A percentile compares a stretch with the other conserved stretches of the same genome.
These are phyloP conservation scores for Xylariales sp. DNA, from an alignment of 2,329 filamentous ascomycete genomes.

Conservation along the genomic window DNA sequence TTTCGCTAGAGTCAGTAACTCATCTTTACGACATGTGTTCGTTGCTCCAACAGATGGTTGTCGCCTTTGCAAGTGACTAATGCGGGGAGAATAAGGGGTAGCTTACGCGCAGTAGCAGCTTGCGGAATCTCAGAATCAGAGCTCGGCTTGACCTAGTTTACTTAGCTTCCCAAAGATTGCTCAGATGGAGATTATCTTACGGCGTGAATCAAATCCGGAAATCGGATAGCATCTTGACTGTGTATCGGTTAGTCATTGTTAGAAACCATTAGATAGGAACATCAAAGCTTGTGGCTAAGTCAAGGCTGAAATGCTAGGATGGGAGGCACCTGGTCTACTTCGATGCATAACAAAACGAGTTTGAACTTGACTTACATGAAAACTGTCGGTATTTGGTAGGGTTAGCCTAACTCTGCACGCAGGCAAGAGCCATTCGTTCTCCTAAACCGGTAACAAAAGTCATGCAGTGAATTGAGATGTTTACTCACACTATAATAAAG, in stretches of 20 bases:
- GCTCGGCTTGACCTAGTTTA: constrained; percentile 40
- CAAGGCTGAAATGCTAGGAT: constrained; percentile 33
- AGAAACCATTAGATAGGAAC: neutral
- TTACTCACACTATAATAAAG: constrained; percentile 31
- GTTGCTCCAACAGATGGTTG: too few relatives aligned
- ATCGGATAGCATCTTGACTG: constrained; percentile 27
- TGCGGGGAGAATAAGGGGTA: too few relatives aligned
- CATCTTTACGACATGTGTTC: too few relatives aligned
- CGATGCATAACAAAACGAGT: neutral
- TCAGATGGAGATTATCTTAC: neutral
- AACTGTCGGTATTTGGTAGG: constrained; percentile 22
- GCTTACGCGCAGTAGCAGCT: constrained; percentile 56
- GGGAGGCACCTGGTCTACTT: constrained; percentile 53
- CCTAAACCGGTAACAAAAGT: constrained; percentile 14
- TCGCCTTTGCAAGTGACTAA: too few relatives aligned
- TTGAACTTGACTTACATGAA: constrained; percentile 34
- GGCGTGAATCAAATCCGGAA: constrained; percentile 23
- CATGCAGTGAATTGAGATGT: neutral
- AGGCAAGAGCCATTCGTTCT: constrained; percentile 13
- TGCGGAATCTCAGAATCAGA: constrained; percentile 57
- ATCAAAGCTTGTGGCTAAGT: neutral
- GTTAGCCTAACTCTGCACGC: constrained; percentile 15
- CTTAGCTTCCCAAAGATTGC: too few relatives aligned
- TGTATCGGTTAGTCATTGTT: constrained; percentile 10
- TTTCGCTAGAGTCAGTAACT: too few relatives aligned